Conservation (phyloP, 1,284 basidiomycete genomes). For the Meira miltonrushii region DNA sequence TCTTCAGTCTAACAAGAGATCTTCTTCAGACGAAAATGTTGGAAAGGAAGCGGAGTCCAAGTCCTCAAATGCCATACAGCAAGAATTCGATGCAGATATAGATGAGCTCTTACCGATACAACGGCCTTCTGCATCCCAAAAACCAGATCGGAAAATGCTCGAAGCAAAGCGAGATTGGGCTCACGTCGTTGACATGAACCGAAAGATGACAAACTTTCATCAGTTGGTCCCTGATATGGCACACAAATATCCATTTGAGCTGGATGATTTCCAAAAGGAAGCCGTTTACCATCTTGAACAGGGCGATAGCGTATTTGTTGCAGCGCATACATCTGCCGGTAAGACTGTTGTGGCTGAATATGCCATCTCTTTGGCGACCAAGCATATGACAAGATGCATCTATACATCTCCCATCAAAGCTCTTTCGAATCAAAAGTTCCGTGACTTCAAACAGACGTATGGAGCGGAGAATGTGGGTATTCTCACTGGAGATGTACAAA, state of each 20-base stretch:
- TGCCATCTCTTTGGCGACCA: conserved; percentile 89
- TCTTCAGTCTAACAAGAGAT: neutral
- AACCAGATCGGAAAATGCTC: conserved; percentile 19
- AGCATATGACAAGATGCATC: conserved; percentile 97
- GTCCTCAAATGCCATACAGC: neutral
- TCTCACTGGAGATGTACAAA: conserved; percentile 96
- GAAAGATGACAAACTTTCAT: conserved; percentile 78
- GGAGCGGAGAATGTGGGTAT: conserved; percentile 89
- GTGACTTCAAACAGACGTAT: conserved; percentile 97
- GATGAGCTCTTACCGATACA: conserved; percentile 44
- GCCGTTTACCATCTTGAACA: conserved; percentile 96
- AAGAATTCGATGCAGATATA: conserved; percentile 32
- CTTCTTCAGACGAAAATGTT: conserved; percentile 1
- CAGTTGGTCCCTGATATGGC: conserved; percentile 87
- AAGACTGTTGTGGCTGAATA: conserved; percentile 99
- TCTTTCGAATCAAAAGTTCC: conserved; percentile 96
- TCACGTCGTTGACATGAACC: conserved; percentile 88
- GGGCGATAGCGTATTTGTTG: conserved; percentile 96
- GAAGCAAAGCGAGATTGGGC: conserved; percentile 85
- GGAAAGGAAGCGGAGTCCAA: neutral
- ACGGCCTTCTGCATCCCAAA: conserved; percentile 17
- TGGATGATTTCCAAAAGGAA: conserved; percentile 92
- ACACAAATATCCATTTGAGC: conserved; percentile 76
- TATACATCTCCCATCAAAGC: conserved; percentile 99
- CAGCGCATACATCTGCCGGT: conserved; percentile 97